Percentiles rank a stretch among this genome's conserved stretches.
Evolutionary conservation across 768 basidiomycete genomes (phyloP).

Genomic region (Hericium coralloides): DNA sequence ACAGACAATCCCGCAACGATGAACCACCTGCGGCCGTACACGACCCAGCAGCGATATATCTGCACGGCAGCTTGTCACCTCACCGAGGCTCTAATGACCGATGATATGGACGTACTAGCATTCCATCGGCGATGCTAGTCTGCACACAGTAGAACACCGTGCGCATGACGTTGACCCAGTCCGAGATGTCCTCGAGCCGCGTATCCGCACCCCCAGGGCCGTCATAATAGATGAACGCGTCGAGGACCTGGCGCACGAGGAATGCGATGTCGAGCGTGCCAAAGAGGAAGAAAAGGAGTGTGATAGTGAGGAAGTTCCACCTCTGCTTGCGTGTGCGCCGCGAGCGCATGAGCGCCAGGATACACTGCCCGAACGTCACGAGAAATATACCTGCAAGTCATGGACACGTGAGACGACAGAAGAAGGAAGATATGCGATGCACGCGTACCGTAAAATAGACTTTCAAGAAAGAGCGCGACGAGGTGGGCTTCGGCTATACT

Average conservation of each 20-base stretch:
- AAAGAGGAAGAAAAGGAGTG: conserved; percentile 31
- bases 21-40: conserved; percentile 15
- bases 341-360: conserved; percentile 24
- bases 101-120: conserved; percentile 24
- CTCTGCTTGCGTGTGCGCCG: conserved; percentile 13
- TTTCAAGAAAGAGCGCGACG: conserved; percentile 12
- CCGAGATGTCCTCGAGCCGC: conserved; percentile 26
- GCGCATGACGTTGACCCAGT: conserved; percentile 35
- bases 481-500: neutral
- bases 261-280: conserved; percentile 32
- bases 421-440: neutral
- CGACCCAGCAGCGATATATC: conserved; percentile 19
- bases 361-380: conserved; percentile 17
- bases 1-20: conserved; percentile 12
- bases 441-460: conserved; percentile 12
- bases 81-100: neutral
- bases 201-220: conserved; percentile 21
- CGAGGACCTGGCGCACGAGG: conserved; percentile 31
- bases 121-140: conserved; percentile 34
- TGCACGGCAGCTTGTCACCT: neutral
- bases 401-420: neutral
- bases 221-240: conserved; percentile 29
- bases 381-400: conserved; percentile 6
- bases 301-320: conserved; percentile 29
- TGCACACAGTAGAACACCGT: conserved; percentile 32